phyloP scores from a whole-genome alignment of 768 basidiomycete species.

The Psilocybe cyanescens region DNA sequence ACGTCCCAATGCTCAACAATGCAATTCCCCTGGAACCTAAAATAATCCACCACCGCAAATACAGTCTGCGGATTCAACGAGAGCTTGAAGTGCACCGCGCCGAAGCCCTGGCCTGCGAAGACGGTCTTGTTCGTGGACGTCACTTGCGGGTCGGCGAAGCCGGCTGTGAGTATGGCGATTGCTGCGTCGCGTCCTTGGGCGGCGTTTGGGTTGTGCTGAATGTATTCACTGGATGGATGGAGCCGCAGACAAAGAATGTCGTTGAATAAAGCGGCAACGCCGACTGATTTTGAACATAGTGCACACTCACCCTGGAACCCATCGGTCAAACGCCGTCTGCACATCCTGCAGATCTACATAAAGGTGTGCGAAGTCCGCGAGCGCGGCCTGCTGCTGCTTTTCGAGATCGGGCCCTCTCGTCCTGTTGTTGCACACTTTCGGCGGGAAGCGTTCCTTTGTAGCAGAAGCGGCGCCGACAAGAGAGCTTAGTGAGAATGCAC shows the following conservation, averaged over 20 bases:
- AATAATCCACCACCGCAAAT: conserved; percentile 9
- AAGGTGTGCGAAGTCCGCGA: conserved; percentile 11
- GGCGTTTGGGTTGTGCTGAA: conserved; percentile 13
- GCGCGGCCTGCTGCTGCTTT: conserved; percentile 4
- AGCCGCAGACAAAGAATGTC: background rate
- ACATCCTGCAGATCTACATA: conserved; percentile 9
- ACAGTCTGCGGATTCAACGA: background rate
- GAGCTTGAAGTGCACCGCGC: conserved; percentile 11
- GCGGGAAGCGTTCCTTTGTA: conserved; percentile 1
- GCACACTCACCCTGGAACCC: conserved; percentile 10
- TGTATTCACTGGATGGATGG: conserved; percentile 4
- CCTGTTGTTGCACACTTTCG: conserved; percentile 3
- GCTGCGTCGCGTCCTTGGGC: conserved; percentile 11
- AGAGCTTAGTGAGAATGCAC: background rate
- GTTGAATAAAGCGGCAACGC: background rate
- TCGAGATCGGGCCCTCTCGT: conserved; percentile 9
- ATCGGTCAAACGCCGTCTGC: conserved; percentile 3
- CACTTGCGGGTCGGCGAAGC: conserved; percentile 8
- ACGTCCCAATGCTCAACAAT: conserved; percentile 17
- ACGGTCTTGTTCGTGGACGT: conserved; percentile 11
- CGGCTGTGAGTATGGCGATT: conserved; percentile 7
- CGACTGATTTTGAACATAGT: background rate
- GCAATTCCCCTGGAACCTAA: conserved; percentile 13
- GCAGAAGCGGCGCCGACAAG: background rate
- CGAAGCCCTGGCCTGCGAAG: conserved; percentile 12